These are phyloP conservation scores for Zymoseptoria ardabiliae DNA, from an alignment of 2,329 filamentous ascomycete genomes.

Conservation along the genomic window DNA sequence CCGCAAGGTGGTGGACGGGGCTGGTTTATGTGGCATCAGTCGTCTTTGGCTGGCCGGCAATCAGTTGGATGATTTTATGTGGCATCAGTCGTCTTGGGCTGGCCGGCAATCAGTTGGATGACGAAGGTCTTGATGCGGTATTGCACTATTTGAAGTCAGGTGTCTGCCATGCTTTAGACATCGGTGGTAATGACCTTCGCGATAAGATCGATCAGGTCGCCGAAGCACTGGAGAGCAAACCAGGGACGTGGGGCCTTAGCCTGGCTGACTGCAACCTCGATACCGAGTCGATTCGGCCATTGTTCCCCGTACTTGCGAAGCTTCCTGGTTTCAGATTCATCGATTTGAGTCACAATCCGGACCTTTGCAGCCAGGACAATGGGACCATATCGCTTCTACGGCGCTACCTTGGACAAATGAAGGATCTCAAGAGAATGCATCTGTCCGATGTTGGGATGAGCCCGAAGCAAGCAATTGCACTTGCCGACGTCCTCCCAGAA, in stretches of 20 bases:
- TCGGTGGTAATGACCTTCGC: conserved; percentile 72
- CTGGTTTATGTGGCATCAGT: conserved; percentile 67
- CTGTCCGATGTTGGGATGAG: conserved; percentile 76
- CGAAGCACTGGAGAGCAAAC: conserved; percentile 41
- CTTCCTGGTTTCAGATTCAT: conserved; percentile 76
- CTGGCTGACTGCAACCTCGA: conserved; percentile 78
- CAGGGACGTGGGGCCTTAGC: conserved; percentile 64
- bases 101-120: conserved; percentile 71
- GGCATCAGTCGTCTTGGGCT: conserved; percentile 73
- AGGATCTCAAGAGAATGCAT: conserved; percentile 73
- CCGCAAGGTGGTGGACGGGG: conserved; percentile 69
- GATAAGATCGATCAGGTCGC: conserved; percentile 41
- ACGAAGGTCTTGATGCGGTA: conserved; percentile 67
- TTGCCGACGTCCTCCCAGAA: conserved; percentile 86
- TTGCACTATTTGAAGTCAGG: conserved; percentile 67
- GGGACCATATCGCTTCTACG: conserved; percentile 52
- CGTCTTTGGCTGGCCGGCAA: conserved; percentile 81
- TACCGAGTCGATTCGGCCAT: conserved; percentile 61
- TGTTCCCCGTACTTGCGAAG: conserved; percentile 66
- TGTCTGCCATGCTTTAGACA: conserved; percentile 77
- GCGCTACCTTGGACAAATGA: conserved; percentile 76
- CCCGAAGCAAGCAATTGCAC: conserved; percentile 79
- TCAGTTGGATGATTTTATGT: conserved; percentile 63
- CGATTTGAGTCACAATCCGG: conserved; percentile 83
- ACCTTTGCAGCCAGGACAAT: conserved; percentile 52